These are phyloP conservation scores for Russula griseocarnosa DNA, from an alignment of 768 basidiomycete species.

Conservation along the genomic window DNA sequence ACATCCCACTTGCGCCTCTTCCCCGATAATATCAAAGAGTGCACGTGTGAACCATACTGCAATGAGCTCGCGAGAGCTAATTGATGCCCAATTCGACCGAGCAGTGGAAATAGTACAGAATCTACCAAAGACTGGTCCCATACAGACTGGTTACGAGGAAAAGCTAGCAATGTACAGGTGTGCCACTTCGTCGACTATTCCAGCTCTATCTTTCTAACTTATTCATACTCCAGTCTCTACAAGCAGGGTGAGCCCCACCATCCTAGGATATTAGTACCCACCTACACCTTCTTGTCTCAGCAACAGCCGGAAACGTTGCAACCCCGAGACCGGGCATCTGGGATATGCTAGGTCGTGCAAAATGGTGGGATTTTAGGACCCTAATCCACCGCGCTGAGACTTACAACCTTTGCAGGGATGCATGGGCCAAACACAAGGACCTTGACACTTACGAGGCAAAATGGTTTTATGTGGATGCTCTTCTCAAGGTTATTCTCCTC, in stretches of 20 bases:
- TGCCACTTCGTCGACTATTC: not conserved
- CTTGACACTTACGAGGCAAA: constrained; percentile 76
- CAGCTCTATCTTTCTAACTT: not conserved
- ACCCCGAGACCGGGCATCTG: constrained; percentile 76
- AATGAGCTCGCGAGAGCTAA: constrained; percentile 64
- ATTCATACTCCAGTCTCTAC: constrained; percentile 55
- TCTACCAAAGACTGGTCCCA: constrained; percentile 89
- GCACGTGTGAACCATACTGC: not conserved
- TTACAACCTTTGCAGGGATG: constrained; percentile 57
- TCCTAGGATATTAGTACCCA: not conserved
- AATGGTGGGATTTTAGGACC: constrained; percentile 59
- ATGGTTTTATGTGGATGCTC: constrained; percentile 82
- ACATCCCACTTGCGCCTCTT: not conserved
- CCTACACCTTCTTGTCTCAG: constrained; percentile 39
- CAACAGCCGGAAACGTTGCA: constrained; percentile 86
- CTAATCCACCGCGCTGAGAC: constrained; percentile 21
- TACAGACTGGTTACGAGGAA: constrained; percentile 94
- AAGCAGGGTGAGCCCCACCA: constrained; percentile 70
- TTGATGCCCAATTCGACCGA: constrained; percentile 84
- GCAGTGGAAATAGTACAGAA: constrained; percentile 93
- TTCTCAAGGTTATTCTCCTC: constrained; percentile 63
- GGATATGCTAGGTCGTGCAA: constrained; percentile 89
- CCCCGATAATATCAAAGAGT: not conserved
- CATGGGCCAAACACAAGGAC: constrained; percentile 92
- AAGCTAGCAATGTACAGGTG: constrained; percentile 92